Base-by-base conservation (phyloP, 495 filamentous ascomycete genomes). In the Penicillium manginii region DNA sequence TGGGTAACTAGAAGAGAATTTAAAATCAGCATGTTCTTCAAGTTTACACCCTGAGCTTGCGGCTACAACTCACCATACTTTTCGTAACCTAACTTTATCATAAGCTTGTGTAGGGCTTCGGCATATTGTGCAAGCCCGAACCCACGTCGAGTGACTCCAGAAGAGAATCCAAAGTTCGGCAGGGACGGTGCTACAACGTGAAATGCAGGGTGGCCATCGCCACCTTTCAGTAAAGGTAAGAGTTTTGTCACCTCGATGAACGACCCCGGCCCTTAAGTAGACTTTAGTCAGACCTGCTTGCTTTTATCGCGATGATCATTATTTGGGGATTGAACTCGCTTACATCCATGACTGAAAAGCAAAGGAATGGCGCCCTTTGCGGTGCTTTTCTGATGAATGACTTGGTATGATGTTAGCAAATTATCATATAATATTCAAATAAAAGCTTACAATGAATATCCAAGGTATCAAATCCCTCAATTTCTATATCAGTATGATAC, bases 61-160 rank as follows among this genome's bases (percentile, higher is more conserved):
- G 22, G 39, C 9, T 8, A 31, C 22, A n/a, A 54, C 56, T 32
- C 69, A 72, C 82, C 81, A 68, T 93, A 93, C 54, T 83, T 64
- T 12, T 70, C 58, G 72, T 93, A 92, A 0, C 83, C 83, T 9
- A 93, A 82, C 43, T 78, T 73, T 10, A 81, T 59, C 90, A 93
- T 93, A 3, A 93, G 77, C 3, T 77, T 79, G 66, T 92, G 76
- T 52, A 85, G 72, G 4, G 80, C 70, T 45, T 83, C 80, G 4
- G 86, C 90, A 26, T 91, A 87, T 54, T 90, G 81, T 18, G 68
- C 69, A 22, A 88, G 72, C 2, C 76, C 78, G 40, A 89, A 84
- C 1, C 82, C 80, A 56, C 75, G 74, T 37, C 73, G 72, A 43
- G 63, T 69, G 18, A 74, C 70, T 1, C 69, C 73, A 0, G 72